A percentile compares a stretch with the other conserved stretches of the same genome.
Evolutionary conservation across 2,329 filamentous ascomycete species (phyloP).

Genomic region (Penicillium hesseltinei): DNA sequence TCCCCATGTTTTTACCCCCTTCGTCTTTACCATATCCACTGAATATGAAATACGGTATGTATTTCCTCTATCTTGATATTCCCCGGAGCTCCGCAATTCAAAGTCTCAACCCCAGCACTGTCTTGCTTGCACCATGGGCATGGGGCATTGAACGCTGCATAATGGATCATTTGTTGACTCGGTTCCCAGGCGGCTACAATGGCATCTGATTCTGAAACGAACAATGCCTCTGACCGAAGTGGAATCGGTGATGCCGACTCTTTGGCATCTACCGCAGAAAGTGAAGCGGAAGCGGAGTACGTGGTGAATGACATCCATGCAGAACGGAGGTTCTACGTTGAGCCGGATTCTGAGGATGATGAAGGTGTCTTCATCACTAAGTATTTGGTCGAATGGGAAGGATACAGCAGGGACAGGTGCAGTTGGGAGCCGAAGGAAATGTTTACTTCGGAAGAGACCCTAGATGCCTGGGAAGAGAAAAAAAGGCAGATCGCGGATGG

Average conservation of each 20-base stretch:
- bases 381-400: constrained; percentile 66
- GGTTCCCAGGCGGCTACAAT: background rate
- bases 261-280: constrained; percentile 52
- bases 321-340: constrained; percentile 33
- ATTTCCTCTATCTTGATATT: background rate
- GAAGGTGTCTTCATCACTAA: constrained; percentile 19
- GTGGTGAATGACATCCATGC: constrained; percentile 55
- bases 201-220: constrained; percentile 12
- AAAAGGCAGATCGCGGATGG: constrained; percentile 34
- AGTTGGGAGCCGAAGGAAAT: constrained; percentile 54
- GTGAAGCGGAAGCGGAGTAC: constrained; percentile 51
- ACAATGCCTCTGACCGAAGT: constrained; percentile 31
- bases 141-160: background rate
- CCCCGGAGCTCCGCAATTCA: background rate
- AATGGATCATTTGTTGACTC: background rate
- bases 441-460: constrained; percentile 39
- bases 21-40: background rate
- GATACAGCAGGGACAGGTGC: constrained; percentile 56
- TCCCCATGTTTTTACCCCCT: no score
- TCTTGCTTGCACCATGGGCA: background rate
- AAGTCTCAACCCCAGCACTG: background rate
- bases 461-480: constrained; percentile 43
- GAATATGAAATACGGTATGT: background rate
- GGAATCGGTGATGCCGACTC: constrained; percentile 51
- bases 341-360: constrained; percentile 17